These are phyloP conservation scores for Quillaja saponaria DNA, from an alignment of 306 rosid genomes.

Conservation along the genomic window DNA sequence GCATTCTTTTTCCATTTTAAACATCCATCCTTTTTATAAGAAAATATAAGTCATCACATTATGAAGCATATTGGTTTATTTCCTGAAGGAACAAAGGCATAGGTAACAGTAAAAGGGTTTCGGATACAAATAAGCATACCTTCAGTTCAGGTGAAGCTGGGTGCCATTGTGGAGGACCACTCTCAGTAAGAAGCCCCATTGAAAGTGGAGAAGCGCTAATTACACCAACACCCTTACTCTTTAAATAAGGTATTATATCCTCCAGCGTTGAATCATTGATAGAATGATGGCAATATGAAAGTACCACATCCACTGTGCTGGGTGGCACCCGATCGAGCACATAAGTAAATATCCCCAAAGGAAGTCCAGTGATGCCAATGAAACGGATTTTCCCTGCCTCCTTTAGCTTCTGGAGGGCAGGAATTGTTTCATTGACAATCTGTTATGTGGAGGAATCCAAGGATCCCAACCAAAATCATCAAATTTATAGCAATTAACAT, in stretches of 20 bases:
- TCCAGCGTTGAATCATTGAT: conserved; percentile 76
- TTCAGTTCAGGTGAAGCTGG: conserved; percentile 84
- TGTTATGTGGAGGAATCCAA: conserved; percentile 31
- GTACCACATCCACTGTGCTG: conserved; percentile 74
- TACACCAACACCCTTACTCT: conserved; percentile 82
- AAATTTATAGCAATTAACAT: background rate
- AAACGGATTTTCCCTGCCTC: conserved; percentile 79
- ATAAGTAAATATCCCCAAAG: conserved; percentile 64
- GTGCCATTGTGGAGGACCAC: conserved; percentile 95
- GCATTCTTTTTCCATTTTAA: no score
- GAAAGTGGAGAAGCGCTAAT: conserved; percentile 88
- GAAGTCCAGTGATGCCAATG: conserved; percentile 93
- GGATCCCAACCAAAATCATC: no score
- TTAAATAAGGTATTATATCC: conserved; percentile 76
- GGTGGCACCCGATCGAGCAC: conserved; percentile 85
- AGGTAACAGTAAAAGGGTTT: no score
- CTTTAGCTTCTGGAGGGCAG: conserved; percentile 76
- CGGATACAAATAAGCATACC: conserved; percentile 50
- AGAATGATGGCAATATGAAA: conserved; percentile 80
- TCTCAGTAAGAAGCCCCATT: conserved; percentile 91
- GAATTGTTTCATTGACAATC: conserved; percentile 86
- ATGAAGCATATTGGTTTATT: no score
- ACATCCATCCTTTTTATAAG: background rate
- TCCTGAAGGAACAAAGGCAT: no score
- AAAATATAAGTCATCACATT: background rate